These are phyloP conservation scores for Fusarium coffeatum DNA, from an alignment of 2,329 filamentous ascomycete genomes.

Conservation along the genomic window DNA sequence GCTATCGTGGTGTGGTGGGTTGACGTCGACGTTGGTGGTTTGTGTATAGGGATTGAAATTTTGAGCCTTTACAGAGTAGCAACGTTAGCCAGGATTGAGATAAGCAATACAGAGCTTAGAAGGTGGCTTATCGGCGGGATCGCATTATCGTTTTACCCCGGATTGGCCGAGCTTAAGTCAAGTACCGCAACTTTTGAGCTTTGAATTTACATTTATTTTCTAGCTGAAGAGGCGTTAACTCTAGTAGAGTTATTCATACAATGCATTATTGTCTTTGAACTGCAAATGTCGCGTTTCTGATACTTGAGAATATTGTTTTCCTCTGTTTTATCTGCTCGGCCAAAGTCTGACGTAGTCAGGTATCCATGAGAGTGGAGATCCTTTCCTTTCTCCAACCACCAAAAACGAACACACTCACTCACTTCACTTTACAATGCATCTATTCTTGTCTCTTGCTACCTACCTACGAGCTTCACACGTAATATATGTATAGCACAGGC, in stretches of 20 bases:
- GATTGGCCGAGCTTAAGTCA: constrained; percentile 17
- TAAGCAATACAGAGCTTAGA: constrained; percentile 28
- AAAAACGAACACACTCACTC: neutral
- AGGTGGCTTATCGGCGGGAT: constrained; percentile 47
- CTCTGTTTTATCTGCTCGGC: neutral
- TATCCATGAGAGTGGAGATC: constrained; percentile 14
- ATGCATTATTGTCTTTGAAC: neutral
- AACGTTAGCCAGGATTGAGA: constrained; percentile 9
- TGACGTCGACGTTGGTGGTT: constrained; percentile 30
- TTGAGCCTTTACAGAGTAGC: constrained; percentile 22
- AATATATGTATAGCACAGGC: neutral
- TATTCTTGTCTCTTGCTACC: constrained; percentile 1
- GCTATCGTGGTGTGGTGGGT: constrained; percentile 29
- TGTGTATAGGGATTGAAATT: constrained; percentile 45
- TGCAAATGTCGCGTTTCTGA: neutral
- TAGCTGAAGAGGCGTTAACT: neutral
- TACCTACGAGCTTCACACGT: neutral
- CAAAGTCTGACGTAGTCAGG: constrained; percentile 18
- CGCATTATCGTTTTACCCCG: constrained; percentile 50
- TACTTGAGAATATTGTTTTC: neutral
- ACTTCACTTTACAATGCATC: neutral
- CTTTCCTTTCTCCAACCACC: neutral
- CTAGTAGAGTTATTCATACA: neutral
- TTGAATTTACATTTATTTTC: neutral
- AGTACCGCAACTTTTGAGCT: constrained; percentile 2